These are phyloP conservation scores for Camelina sativa DNA, from an alignment of 345 rosid species.

Conservation along the genomic window DNA sequence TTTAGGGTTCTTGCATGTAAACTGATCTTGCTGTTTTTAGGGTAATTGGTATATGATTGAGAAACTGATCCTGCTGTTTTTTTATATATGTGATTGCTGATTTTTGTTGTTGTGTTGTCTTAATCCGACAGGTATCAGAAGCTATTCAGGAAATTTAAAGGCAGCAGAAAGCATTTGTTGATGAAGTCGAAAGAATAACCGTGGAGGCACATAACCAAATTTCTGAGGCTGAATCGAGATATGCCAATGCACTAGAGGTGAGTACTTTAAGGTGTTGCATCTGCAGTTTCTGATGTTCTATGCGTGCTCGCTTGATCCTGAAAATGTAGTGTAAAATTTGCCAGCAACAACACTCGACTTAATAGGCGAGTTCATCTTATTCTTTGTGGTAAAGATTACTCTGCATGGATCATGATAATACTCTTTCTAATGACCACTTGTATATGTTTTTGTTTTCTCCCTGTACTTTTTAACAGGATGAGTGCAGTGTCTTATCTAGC, in stretches of 20 bases:
- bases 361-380: constrained; percentile 51
- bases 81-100: no score
- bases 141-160: constrained; percentile 70
- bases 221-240: constrained; percentile 72
- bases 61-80: no score
- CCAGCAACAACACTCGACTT: constrained; percentile 48
- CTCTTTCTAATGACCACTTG: constrained; percentile 14
- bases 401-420: not conserved
- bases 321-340: constrained; percentile 66
- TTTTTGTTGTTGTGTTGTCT: no score
- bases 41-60: no score
- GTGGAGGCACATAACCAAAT: constrained; percentile 67
- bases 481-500: constrained; percentile 86
- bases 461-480: constrained; percentile 53
- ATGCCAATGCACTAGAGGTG: constrained; percentile 82
- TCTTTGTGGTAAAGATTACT: not conserved
- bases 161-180: constrained; percentile 84
- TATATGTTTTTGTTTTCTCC: constrained; percentile 10
- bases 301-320: constrained; percentile 78
- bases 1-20: no score
- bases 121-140: no score
- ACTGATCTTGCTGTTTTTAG: no score
- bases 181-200: constrained; percentile 75
- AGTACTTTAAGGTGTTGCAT: not conserved
- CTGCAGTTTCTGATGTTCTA: constrained; percentile 85